Evolutionary conservation across 108 stramenopile species (phyloP).

Genomic region (Seminavis robusta): DNA sequence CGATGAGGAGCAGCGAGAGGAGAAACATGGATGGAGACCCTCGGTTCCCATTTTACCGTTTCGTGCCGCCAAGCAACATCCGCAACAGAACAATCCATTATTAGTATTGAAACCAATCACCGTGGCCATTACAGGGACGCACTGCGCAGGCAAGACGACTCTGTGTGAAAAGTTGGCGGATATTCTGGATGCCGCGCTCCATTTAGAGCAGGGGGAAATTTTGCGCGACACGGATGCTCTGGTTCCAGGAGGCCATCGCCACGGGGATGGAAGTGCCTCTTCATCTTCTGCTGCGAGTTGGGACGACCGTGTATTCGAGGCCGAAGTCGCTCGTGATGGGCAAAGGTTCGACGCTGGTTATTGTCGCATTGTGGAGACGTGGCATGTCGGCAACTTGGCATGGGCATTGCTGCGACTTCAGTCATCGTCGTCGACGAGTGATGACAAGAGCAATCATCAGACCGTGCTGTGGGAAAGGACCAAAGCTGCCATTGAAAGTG

Average conservation of each 20-base stretch:
- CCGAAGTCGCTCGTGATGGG: slow-evolving; percentile 11
- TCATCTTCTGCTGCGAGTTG: slow-evolving; percentile 3
- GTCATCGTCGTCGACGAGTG: too few relatives aligned
- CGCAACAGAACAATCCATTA: background rate
- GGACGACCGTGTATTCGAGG: slow-evolving; percentile 14
- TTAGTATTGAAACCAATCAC: too few relatives aligned
- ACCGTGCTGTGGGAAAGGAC: background rate
- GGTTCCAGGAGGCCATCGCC: slow-evolving; percentile 16
- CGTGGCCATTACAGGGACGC: slow-evolving; percentile 22
- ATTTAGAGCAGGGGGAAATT: slow-evolving; percentile 24
- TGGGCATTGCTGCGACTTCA: slow-evolving; percentile 21
- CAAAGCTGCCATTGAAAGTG: slow-evolving; percentile 7
- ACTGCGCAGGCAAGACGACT: slow-evolving; percentile 19
- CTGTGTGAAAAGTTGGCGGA: slow-evolving; percentile 17
- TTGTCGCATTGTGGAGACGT: slow-evolving; percentile 29
- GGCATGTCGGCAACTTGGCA: slow-evolving; percentile 26
- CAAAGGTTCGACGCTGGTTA: background rate
- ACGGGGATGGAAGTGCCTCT: slow-evolving; percentile 20
- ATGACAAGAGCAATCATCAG: too few relatives aligned
- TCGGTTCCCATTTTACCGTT: background rate
- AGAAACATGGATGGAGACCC: background rate
- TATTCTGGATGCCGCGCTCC: slow-evolving; percentile 13
- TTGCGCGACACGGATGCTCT: slow-evolving; percentile 8
- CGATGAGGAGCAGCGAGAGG: too few relatives aligned
- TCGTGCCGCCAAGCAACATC: background rate